Conservation (phyloP, 2,329 filamentous ascomycete genomes). For the Xylaria multiplex region DNA sequence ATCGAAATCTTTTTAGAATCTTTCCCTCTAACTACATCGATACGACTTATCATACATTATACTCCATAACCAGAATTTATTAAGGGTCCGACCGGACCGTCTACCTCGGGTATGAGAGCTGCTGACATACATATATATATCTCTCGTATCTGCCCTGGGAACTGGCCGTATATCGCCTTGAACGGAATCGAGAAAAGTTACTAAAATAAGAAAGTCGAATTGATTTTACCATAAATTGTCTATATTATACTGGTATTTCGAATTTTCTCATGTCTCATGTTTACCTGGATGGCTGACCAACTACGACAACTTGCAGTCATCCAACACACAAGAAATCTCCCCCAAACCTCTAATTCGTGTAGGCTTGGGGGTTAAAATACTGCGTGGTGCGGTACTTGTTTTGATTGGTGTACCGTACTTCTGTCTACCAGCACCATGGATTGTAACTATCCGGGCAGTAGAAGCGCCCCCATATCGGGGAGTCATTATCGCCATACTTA, state of each 20-base stretch:
- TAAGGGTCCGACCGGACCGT: not conserved
- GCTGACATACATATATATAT: not conserved
- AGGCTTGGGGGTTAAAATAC: not conserved
- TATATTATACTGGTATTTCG: not conserved
- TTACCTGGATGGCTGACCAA: not conserved
- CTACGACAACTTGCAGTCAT: not conserved
- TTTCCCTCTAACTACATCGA: not conserved
- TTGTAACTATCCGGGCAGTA: conserved; percentile 14
- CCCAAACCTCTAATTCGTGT: not conserved
- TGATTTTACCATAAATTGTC: not conserved
- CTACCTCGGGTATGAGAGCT: not conserved
- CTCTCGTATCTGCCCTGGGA: not conserved
- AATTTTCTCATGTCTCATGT: not conserved
- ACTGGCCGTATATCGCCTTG: not conserved
- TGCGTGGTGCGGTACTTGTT: not conserved
- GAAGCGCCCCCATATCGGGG: conserved; percentile 3
- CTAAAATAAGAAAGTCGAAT: not conserved
- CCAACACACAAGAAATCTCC: not conserved
- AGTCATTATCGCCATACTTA: not conserved
- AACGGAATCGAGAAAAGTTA: not conserved
- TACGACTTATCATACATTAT: too few relatives aligned
- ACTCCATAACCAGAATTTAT: not conserved
- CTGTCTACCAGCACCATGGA: conserved; percentile 26
- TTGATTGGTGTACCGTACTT: conserved; percentile 1
- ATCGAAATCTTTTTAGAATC: not conserved